Conservation (phyloP, 257 asterid species). For the Nicotiana tabacum region DNA sequence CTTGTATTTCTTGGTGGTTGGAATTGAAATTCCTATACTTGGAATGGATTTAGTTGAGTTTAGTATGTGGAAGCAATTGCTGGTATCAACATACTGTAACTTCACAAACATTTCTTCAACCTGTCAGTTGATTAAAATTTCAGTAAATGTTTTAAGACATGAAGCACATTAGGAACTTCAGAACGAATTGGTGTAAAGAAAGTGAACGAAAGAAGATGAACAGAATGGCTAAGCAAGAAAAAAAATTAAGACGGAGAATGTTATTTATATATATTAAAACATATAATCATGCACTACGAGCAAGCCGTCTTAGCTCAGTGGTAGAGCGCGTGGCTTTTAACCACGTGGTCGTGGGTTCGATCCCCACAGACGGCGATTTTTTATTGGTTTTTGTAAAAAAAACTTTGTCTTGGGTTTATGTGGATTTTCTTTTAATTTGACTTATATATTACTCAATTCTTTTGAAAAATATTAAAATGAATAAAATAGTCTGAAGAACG, state of each 20-base stretch:
- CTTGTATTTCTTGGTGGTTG: constrained; percentile 29
- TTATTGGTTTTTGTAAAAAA: too few relatives aligned
- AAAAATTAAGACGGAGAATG: neutral
- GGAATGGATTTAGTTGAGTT: constrained; percentile 36
- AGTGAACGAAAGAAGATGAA: neutral
- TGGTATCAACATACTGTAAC: constrained; percentile 51
- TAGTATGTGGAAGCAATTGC: constrained; percentile 40
- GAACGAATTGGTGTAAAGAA: neutral
- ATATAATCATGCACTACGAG: too few relatives aligned
- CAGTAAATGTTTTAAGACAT: neutral
- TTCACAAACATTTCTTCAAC: constrained; percentile 43
- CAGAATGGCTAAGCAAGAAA: neutral
- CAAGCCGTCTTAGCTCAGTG: constrained; percentile 86
- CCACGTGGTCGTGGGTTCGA: constrained; percentile 99
- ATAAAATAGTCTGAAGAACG: too few relatives aligned
- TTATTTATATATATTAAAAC: too few relatives aligned
- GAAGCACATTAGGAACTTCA: neutral
- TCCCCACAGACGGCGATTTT: constrained; percentile 81
- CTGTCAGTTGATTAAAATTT: neutral
- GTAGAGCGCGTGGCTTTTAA: constrained; percentile 99
- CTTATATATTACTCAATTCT: too few relatives aligned
- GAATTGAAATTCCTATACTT: constrained; percentile 31
- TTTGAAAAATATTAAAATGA: too few relatives aligned
- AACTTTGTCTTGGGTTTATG: too few relatives aligned
- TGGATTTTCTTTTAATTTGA: too few relatives aligned